phyloP scores from a whole-genome alignment of 768 basidiomycete species.

The Gyrodon lividus region DNA sequence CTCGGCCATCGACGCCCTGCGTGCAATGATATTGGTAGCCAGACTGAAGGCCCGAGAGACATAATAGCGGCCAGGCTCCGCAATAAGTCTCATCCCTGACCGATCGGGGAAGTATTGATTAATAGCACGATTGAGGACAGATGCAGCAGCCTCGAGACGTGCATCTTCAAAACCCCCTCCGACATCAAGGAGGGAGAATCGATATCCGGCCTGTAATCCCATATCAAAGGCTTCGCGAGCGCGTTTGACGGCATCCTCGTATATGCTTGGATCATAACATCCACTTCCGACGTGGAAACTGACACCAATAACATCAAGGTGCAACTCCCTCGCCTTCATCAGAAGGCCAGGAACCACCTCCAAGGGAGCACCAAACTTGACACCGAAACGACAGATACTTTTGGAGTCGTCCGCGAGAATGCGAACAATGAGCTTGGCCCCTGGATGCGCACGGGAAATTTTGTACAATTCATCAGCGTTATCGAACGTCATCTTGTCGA shows the following conservation, averaged over 20 bases:
- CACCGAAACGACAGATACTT: conserved; percentile 87
- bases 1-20: conserved; percentile 58
- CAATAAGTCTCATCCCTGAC: conserved; percentile 73
- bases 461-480: conserved; percentile 96
- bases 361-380: conserved; percentile 95
- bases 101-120: conserved; percentile 77
- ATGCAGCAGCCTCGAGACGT: conserved; percentile 78
- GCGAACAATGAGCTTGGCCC: conserved; percentile 85
- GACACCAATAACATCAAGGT: conserved; percentile 87
- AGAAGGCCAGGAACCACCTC: conserved; percentile 77
- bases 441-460: conserved; percentile 75
- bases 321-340: conserved; percentile 71
- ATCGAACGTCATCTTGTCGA: conserved; percentile 97
- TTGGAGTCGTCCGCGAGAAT: conserved; percentile 99
- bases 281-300: conserved; percentile 99
- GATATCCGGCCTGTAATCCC: conserved; percentile 76
- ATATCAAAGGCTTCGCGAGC: conserved; percentile 86
- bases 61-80: conserved; percentile 94
- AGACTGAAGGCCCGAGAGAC: conserved; percentile 91
- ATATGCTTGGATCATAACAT: conserved; percentile 89
- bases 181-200: conserved; percentile 83
- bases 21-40: conserved; percentile 91
- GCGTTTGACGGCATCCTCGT: conserved; percentile 84
- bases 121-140: conserved; percentile 67
- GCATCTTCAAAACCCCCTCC: conserved; percentile 95